A percentile compares a stretch with the other conserved stretches of the same genome.
Evolutionary conservation across 2,329 filamentous ascomycete genomes (phyloP).

Genomic region (Aspergillus sp.): DNA sequence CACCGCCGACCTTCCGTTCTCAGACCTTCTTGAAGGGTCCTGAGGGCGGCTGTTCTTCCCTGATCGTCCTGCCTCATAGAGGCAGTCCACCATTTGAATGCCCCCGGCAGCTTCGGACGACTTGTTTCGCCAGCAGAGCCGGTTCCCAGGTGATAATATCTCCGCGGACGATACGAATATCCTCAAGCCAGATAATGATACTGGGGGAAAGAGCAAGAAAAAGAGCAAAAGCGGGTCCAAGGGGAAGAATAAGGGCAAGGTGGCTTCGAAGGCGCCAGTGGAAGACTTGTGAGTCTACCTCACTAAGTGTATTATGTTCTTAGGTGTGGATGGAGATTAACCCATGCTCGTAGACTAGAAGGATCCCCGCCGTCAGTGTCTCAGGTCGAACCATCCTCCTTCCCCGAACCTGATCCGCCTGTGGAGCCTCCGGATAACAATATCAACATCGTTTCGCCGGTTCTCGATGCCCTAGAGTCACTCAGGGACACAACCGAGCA

Average conservation of each 20-base stretch:
- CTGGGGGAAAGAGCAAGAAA: conserved; percentile 44
- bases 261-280: conserved; percentile 34
- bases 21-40: conserved; percentile 35
- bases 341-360: conserved; percentile 29
- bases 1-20: conserved; percentile 32
- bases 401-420: conserved; percentile 33
- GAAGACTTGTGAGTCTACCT: conserved; percentile 43
- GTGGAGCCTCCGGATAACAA: conserved; percentile 27
- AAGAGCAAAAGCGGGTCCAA: conserved; percentile 44
- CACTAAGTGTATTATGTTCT: conserved; percentile 15
- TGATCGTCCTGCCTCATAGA: conserved; percentile 30
- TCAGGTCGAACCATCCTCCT: conserved; percentile 37
- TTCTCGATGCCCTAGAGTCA: conserved; percentile 44
- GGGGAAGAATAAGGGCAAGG: conserved; percentile 42
- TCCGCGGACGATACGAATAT: conserved; percentile 34
- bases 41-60: conserved; percentile 34
- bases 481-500: conserved; percentile 36
- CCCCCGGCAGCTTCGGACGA: conserved; percentile 47
- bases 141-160: conserved; percentile 38
- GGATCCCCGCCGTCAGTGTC: conserved; percentile 27
- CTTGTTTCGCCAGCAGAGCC: conserved; percentile 42
- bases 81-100: conserved; percentile 47
- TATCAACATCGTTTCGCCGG: conserved; percentile 40
- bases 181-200: conserved; percentile 37
- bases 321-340: conserved; percentile 1